Evolutionary conservation across 768 basidiomycete species (phyloP).

Genomic region (Leccinum aurantiacum): DNA sequence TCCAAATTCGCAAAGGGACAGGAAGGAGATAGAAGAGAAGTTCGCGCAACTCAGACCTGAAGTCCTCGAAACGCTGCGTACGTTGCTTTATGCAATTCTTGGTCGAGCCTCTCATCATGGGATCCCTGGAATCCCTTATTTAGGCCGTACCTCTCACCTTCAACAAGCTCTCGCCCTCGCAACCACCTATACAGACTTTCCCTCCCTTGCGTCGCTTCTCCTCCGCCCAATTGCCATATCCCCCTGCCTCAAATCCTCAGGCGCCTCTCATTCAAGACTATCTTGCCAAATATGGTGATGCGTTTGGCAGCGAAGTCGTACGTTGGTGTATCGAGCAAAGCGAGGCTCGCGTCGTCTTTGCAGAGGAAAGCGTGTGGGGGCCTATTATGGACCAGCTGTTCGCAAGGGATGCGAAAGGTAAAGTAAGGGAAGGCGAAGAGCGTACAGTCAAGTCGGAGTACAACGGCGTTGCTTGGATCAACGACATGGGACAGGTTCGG

Average conservation of each 20-base stretch:
- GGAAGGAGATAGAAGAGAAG: slow-evolving; percentile 57
- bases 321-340: slow-evolving; percentile 92
- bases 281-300: slow-evolving; percentile 74
- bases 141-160: slow-evolving; percentile 68
- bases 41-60: slow-evolving; percentile 75
- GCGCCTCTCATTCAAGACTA: slow-evolving; percentile 63
- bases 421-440: slow-evolving; percentile 29
- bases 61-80: slow-evolving; percentile 79
- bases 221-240: slow-evolving; percentile 63
- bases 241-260: slow-evolving; percentile 64
- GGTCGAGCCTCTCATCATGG: neutral
- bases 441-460: slow-evolving; percentile 47
- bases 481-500: slow-evolving; percentile 74
- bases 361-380: slow-evolving; percentile 63
- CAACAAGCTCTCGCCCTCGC: slow-evolving; percentile 78
- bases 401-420: slow-evolving; percentile 24
- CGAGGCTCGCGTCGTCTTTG: slow-evolving; percentile 79
- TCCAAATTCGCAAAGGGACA: slow-evolving; percentile 53
- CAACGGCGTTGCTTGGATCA: slow-evolving; percentile 76
- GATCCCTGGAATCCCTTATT: neutral
- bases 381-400: slow-evolving; percentile 76
- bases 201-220: slow-evolving; percentile 81
- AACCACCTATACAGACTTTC: slow-evolving; percentile 84
- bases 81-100: slow-evolving; percentile 24
- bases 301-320: slow-evolving; percentile 88